Evolutionary conservation across 176 grass and related monocot genomes (phyloP).

Genomic region (Oryza meridionalis): DNA sequence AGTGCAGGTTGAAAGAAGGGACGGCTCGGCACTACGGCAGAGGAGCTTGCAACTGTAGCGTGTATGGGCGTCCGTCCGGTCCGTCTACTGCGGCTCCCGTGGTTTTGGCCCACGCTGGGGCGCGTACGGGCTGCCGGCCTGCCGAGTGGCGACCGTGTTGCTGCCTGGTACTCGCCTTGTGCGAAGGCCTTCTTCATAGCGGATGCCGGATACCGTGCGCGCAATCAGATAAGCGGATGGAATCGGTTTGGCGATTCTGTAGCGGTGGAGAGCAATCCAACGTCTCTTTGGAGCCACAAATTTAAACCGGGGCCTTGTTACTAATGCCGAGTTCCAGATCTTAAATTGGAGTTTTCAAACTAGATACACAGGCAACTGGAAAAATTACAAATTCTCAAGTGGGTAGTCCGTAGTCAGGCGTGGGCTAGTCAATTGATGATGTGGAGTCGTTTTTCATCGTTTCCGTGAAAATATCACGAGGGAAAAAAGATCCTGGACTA

Average conservation of each 20-base stretch:
- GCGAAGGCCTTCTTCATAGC: neutral
- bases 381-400: neutral
- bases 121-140: neutral
- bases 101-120: neutral
- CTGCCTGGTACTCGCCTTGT: neutral
- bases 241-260: neutral
- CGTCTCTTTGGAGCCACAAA: no score
- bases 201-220: neutral
- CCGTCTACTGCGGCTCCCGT: neutral
- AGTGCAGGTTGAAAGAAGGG: neutral
- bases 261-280: neutral
- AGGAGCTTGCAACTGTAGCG: no score
- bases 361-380: neutral
- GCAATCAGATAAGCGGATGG: neutral
- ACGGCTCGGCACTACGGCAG: no score
- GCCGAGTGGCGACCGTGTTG: neutral
- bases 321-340: no score
- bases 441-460: neutral
- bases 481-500: neutral
- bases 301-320: no score
- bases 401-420: neutral
- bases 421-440: neutral
- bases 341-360: neutral
- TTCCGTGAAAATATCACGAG: neutral
- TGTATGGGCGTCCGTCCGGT: no score